Evolutionary conservation across 305 asterid genomes (phyloP).

Genomic region (Lippia alba): DNA sequence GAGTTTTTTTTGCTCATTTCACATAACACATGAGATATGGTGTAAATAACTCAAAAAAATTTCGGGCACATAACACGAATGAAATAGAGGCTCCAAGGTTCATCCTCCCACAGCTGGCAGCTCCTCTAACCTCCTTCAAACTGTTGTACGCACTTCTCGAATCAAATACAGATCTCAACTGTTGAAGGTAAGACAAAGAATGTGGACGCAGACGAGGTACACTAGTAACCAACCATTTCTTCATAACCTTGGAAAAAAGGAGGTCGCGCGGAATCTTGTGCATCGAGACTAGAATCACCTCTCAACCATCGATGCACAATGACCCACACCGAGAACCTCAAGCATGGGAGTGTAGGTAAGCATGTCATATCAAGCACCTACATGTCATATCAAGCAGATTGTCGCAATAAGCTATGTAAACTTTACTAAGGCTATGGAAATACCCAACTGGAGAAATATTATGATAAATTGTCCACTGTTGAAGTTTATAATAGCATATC

Average conservation of each 20-base stretch:
- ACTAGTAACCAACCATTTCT: slow-evolving; percentile 25
- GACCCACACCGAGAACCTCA: slow-evolving; percentile 29
- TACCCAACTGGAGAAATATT: not conserved
- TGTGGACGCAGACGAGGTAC: slow-evolving; percentile 26
- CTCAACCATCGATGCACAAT: slow-evolving; percentile 34
- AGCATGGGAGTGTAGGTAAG: slow-evolving; percentile 32
- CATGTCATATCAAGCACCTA: slow-evolving; percentile 30
- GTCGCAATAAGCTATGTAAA: slow-evolving; percentile 29
- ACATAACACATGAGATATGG: too few relatives aligned
- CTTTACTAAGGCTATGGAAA: slow-evolving; percentile 26
- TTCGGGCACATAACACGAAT: slow-evolving; percentile 5
- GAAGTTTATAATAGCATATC: slow-evolving; percentile 28
- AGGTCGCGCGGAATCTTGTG: slow-evolving; percentile 2
- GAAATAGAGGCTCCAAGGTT: slow-evolving; percentile 15
- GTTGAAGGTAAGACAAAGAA: slow-evolving; percentile 26
- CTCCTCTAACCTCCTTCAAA: slow-evolving; percentile 36
- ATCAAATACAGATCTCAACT: slow-evolving; percentile 29
- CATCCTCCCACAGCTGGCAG: slow-evolving; percentile 34
- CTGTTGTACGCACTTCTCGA: slow-evolving; percentile 11
- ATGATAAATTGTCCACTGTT: slow-evolving; percentile 18
- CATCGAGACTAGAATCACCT: not conserved
- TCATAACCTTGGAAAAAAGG: slow-evolving; percentile 29
- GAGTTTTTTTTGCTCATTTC: too few relatives aligned
- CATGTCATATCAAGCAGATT: slow-evolving; percentile 29
- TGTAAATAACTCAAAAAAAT: too few relatives aligned